phyloP scores from a whole-genome alignment of 257 asterid species.

The Salvia rosmarinus region DNA sequence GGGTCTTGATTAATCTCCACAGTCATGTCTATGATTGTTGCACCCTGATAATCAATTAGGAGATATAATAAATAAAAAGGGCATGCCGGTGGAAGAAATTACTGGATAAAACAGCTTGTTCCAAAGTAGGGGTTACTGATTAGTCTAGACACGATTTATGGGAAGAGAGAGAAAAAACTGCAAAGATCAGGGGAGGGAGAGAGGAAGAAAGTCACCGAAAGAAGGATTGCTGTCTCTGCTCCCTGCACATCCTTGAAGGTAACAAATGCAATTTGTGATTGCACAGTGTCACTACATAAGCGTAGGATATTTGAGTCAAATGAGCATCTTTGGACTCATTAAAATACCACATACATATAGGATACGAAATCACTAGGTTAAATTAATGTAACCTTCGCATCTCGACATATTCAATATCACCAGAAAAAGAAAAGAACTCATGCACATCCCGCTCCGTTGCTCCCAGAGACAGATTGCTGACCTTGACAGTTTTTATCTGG shows the following conservation, averaged over 20 bases:
- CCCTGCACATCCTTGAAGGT: conserved; percentile 94
- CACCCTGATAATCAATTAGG: conserved; percentile 59
- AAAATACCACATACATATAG: background rate
- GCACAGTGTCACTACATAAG: conserved; percentile 74
- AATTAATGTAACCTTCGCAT: conserved; percentile 60
- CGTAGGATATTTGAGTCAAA: conserved; percentile 17
- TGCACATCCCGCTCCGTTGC: conserved; percentile 80
- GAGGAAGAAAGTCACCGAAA: conserved; percentile 62
- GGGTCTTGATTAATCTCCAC: conserved; percentile 65
- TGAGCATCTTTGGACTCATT: conserved; percentile 11
- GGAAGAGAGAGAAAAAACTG: background rate
- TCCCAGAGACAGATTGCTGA: conserved; percentile 83
- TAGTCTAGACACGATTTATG: background rate
- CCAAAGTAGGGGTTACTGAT: background rate
- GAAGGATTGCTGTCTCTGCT: conserved; percentile 97
- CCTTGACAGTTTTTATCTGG: conserved; percentile 81
- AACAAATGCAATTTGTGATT: conserved; percentile 85
- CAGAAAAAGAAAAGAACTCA: conserved; percentile 95
- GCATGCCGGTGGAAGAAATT: background rate
- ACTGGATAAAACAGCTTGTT: conserved; percentile 5
- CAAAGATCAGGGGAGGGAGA: conserved; percentile 10
- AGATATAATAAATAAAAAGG: background rate
- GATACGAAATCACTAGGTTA: conserved; percentile 23
- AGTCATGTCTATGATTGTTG: conserved; percentile 91
- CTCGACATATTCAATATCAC: conserved; percentile 94